Percentiles rank a stretch among this genome's conserved stretches.
Evolutionary conservation across 192 early-diverging fungal genomes (phyloP).

Genomic region (Coemansia sp.): DNA sequence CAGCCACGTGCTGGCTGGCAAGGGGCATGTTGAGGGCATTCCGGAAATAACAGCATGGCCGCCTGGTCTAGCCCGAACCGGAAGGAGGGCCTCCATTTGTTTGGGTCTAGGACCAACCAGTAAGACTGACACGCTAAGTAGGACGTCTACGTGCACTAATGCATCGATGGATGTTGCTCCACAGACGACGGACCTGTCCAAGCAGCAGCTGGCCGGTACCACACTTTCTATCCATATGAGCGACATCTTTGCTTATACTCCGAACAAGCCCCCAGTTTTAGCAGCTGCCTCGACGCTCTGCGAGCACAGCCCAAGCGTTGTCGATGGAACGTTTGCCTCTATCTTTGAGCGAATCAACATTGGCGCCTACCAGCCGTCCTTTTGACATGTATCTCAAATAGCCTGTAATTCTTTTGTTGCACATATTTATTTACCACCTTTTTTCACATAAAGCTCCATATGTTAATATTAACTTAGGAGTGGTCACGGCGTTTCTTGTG

Average conservation of each 20-base stretch:
- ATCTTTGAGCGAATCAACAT: constrained; percentile 15
- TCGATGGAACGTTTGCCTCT: constrained; percentile 10
- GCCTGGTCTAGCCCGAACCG: background rate
- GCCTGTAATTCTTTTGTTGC: background rate
- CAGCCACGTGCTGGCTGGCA: background rate
- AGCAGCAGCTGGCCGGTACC: background rate
- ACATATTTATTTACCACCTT: background rate
- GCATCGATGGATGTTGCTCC: background rate
- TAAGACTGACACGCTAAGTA: background rate
- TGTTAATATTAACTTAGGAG: background rate
- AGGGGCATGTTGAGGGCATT: background rate
- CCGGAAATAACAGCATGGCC: background rate
- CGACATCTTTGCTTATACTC: constrained; percentile 24
- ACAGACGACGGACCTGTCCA: background rate
- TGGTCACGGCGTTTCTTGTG: constrained; percentile 48
- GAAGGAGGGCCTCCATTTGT: background rate
- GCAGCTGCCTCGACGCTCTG: constrained; percentile 1
- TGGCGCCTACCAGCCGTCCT: background rate
- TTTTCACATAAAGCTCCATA: background rate
- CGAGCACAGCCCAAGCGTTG: background rate
- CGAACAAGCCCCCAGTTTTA: background rate
- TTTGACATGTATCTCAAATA: background rate
- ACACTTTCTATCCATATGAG: constrained; percentile 26
- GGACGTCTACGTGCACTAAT: background rate
- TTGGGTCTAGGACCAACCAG: background rate